Evolutionary conservation across 345 rosid species (phyloP), one percentile per base, ranked within the genome.

Genomic region (Chamaenerion angustifolium): DNA sequence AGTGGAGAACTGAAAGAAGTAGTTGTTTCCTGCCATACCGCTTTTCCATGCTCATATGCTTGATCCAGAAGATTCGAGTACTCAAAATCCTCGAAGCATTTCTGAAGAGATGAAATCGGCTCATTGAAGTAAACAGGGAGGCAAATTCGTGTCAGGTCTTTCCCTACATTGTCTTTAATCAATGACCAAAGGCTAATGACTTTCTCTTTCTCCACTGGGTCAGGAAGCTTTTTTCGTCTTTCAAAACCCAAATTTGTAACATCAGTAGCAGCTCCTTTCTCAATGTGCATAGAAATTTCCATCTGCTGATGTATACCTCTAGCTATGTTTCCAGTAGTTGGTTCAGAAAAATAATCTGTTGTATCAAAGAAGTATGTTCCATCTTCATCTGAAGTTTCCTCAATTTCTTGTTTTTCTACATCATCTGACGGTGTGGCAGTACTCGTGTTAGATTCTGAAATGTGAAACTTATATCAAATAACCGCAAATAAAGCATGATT

Each of bases 111-210:
- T 45, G 98, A 92, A 61, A 87, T 80, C 16, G 98, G 98, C 62
- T 92, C 98, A 46, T 92, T 92, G 59, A 92, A 92, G 75, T 78
- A 92, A 51, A 92, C 98, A 40, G 98, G 96, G 48, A 92, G 95
- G 61, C 98, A 92, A 61, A 92, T 95, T 69, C 96, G 72, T 10
- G 95, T 75, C 40, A 92, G 89, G 77, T 92, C 98, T 69, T 92
- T 92, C 51, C 98, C 98, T 52, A 87, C 98, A 45, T 84, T 87
- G 79, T 92, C 98, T 69, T 92, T 92, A 67, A 87, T 92, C 94
- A 87, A 77, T 55, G 96, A 92, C 98, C 98, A 87, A 65, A 92
- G 95, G 66, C 96, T 92, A 19, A 87, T 89, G 48, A 93, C 96
- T 76, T 78, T 87, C 73, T 87, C 96, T 73, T 92, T 84, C 71